Evolutionary conservation across 2,329 filamentous ascomycete species (phyloP), one percentile per base, ranked within the genome.

Genomic region (Salinomyces thailandicus): DNA sequence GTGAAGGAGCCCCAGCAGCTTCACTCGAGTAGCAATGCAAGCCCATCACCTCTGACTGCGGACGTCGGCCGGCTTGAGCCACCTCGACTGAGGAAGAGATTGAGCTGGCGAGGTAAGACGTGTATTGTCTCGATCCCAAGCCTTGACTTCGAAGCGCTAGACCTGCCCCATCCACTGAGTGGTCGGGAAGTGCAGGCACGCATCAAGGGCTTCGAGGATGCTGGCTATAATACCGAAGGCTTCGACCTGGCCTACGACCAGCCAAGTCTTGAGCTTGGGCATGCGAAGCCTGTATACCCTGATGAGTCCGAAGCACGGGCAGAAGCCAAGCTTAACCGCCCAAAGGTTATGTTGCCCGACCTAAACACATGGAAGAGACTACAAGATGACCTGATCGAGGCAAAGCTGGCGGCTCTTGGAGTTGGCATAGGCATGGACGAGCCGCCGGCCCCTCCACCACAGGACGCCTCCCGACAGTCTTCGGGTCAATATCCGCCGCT

Each of bases 351-450:
- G 16, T 68, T 91, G 41, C 81, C 84, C 2, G 80, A 85, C 52
- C 62, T 81, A 44, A 77, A 79, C 27, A 71, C 75, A 50, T 84
- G 80, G 79, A 81, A 85, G 52, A 69, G 77, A 17, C 94, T 96
- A 59, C 81, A 87, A 40, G 74, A 81, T 37, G 79, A 81, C 47
- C 67, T 96, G 22, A 78, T 84, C 48, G 91, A 98, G 63, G 85
- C 89, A 42, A 98, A 95, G 63, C 69, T 98, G 35, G 79, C 86
- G 43, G 87, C 89, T 34, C 71, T 98, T 37, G 91, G 91, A 46
- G 91, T 96, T 9, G 86, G 77, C 13, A 71, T 84, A 42, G 83
- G 78, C 22, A 77, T 81, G 33, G 84, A 91, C 35, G 75, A 77
- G 8, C 63, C 65, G 18, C 63, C 73, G 42, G 61, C 69, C 35